Evolutionary conservation across 805 yeast genomes (phyloP).

Genomic region (Yamadazyma kitorensis): DNA sequence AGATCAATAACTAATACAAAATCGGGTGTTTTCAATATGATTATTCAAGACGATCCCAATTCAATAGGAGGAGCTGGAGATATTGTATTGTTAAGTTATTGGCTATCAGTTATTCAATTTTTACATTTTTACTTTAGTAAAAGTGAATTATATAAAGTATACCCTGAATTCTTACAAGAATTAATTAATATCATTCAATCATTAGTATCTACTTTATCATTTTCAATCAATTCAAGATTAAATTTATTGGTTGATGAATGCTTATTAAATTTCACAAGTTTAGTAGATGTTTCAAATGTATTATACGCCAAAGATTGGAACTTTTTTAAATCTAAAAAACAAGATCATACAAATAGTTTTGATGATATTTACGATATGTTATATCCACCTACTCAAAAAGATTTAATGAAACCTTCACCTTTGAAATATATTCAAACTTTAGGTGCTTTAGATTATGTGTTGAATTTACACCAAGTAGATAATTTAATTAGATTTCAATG

Average conservation of each 20-base stretch:
- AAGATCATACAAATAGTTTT: slow-evolving; percentile 48
- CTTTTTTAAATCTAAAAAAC: slow-evolving; percentile 43
- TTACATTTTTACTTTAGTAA: slow-evolving; percentile 73
- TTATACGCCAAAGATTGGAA: slow-evolving; percentile 72
- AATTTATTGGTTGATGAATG: slow-evolving; percentile 60
- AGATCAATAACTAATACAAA: slow-evolving; percentile 58
- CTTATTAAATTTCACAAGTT: slow-evolving; percentile 70
- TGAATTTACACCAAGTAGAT: slow-evolving; percentile 78
- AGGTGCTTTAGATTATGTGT: slow-evolving; percentile 83
- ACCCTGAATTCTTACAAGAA: slow-evolving; percentile 63
- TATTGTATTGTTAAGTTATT: slow-evolving; percentile 72
- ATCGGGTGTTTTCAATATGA: slow-evolving; percentile 54
- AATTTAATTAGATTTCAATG: slow-evolving; percentile 77
- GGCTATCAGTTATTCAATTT: slow-evolving; percentile 81
- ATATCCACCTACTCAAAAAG: slow-evolving; percentile 79
- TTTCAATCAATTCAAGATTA: slow-evolving; percentile 62
- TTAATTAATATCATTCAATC: slow-evolving; percentile 59
- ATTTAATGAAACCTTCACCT: slow-evolving; percentile 87
- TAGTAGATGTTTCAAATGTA: slow-evolving; percentile 77
- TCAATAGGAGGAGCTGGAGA: slow-evolving; percentile 48
- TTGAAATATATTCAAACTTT: slow-evolving; percentile 78
- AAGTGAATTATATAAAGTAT: slow-evolving; percentile 53
- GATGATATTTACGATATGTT: slow-evolving; percentile 74
- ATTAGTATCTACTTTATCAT: slow-evolving; percentile 60
- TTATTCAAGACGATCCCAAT: slow-evolving; percentile 25